These are phyloP conservation scores for Globisporangium polare DNA, from an alignment of 352 stramenopile genomes.

Conservation along the genomic window DNA sequence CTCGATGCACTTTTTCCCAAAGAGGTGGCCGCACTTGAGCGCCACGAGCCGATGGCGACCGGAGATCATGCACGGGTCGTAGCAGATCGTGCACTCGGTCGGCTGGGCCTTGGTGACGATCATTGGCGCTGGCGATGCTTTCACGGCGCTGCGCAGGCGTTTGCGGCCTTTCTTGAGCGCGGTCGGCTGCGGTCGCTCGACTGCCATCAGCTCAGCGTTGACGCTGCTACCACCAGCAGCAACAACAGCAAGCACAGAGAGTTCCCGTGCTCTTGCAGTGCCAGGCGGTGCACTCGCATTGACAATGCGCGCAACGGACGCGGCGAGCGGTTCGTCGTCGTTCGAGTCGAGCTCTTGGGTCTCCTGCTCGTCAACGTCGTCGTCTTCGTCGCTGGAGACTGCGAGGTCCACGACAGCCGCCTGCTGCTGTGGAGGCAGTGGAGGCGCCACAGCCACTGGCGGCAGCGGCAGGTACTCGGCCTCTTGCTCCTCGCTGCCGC, in stretches of 20 bases:
- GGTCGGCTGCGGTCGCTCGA: neutral
- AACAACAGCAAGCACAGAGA: neutral
- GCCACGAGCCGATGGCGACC: slow-evolving; percentile 66
- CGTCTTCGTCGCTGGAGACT: neutral
- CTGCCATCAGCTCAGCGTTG: neutral
- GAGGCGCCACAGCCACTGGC: too few relatives aligned
- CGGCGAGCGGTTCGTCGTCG: slow-evolving; percentile 1
- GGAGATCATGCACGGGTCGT: slow-evolving; percentile 54
- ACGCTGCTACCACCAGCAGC: neutral
- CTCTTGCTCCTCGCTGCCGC: neutral
- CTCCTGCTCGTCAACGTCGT: neutral
- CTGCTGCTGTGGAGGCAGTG: neutral
- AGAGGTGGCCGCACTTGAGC: slow-evolving; percentile 74
- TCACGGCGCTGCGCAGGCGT: neutral
- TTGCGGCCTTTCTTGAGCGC: slow-evolving; percentile 1
- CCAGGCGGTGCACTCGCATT: neutral
- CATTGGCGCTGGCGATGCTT: neutral
- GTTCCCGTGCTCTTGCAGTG: neutral
- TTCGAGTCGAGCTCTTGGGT: slow-evolving; percentile 5
- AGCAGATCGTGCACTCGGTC: slow-evolving; percentile 77
- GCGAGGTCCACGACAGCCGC: neutral
- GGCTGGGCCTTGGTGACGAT: slow-evolving; percentile 37
- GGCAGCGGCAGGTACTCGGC: neutral
- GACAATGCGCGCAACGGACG: neutral
- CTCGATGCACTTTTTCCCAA: slow-evolving; percentile 74